Evolutionary conservation across 106 monocot species (phyloP), one percentile per base, ranked within the genome.

Genomic region (Apostasia ramifera): DNA sequence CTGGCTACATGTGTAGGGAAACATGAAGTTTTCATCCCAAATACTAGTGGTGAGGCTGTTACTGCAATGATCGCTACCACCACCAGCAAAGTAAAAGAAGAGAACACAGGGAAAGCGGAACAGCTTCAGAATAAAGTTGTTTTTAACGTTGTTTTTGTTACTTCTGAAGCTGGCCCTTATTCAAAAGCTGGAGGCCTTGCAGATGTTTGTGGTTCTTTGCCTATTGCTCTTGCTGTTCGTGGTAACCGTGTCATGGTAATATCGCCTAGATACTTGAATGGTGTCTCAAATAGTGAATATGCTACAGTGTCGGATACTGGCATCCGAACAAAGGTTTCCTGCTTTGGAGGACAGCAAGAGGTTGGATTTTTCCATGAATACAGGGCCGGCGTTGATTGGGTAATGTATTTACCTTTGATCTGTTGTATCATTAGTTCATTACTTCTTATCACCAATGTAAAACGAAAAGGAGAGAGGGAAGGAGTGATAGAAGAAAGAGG

Each of bases 161-260:
- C 82, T 47, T 57, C 82, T 10, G 89, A 89, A 74, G 89, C 85
- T 53, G 74, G 76, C 52, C 89, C 89, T 14, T 82, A 85, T 77
- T 82, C 84, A 39, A 89, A 89, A 61, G 79, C 84, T 6, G 84
- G 84, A 52, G 94, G 91, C 6, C 48, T 94, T 55, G 91, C 83
- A 55, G 91, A 94, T 80, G 94, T 94, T 15, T 94, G 91, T 78
- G 94, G 94, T 54, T 94, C 94, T 40, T 74, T 94, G 53, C 94
- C 91, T 49, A 71, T 94, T 67, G 83, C 88, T n/a, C 75, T 95
- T 55, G 91, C 91, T 48, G 70, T 75, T 55, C 85, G 76, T 79
- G 91, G 91, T 71, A 88, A 95, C 70, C 91, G 94, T 57, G 94
- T 95, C 41, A 95, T 95, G 94, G 94, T 94, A 41, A 71, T 94